Evolutionary conservation across 306 rosid species (phyloP), one percentile per base, ranked within the genome.

Genomic region (Trifolium dubium): DNA sequence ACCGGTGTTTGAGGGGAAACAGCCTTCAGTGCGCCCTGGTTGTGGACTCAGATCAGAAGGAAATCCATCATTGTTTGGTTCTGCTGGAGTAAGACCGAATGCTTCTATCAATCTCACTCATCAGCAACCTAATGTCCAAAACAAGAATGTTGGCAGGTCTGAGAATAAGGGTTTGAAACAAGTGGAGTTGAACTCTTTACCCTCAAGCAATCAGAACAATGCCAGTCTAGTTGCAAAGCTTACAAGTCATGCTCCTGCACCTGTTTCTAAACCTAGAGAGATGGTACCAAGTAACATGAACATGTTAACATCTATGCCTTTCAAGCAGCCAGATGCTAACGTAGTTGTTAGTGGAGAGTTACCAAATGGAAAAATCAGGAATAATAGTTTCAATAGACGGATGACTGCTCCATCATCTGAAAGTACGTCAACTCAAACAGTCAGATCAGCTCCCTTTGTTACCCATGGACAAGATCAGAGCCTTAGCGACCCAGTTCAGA

Each of bases 171-270:
- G 86, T 67, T 82, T 81, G 67, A 88, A 85, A 78, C 90, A 89
- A 79, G 85, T 91, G 79, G 96, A 89, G 79, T 82, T 89, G 78
- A 89, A 93, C 81, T 84, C 96, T 64, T 56, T 83, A 72, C 98
- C 91, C 64, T 19, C 90, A 0, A 71, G 67, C 6, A 84, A 72
- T 73, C 91, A 85, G 58, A 89, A 76, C 72, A 87, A 77, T 75
- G 80, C 83, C 71, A 83, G 87, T 49, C 84, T 72, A 73, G 80
- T 75, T 53, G 83, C 89, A 44, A 89, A 88, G 59, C 84, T 86
- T 79, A 70, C 87, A 40, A 84, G 84, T 56, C 86, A 80, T 76
- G 53, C 87, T 15, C 80, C 92, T 50, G 37, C 82, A 14, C 78
- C 86, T 23, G 84, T 83, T 71, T 80, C 90, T 30, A 89, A 82